Evolutionary conservation across 148 eudicot genomes (phyloP), one percentile per base, ranked within the genome.

Genomic region (Nepenthes mirabilis): DNA sequence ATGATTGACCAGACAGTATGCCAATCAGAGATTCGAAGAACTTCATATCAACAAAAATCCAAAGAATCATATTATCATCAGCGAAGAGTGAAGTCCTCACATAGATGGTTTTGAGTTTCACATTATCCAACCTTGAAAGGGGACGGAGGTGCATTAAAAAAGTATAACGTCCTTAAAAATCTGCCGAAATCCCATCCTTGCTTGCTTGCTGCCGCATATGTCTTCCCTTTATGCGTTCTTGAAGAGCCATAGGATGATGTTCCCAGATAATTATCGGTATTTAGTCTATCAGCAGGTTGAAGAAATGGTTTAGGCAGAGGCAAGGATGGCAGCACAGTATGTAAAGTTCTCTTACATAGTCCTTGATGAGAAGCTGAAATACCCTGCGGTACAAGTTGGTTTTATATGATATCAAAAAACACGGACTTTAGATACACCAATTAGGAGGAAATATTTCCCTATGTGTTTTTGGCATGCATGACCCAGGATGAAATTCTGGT

Each of bases 131-230:
- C 99, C 95, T 93, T 89, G 35, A 77, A 59, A 57, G 99, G 99
- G 61, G 93, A 83, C 11, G 99, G 99, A 74, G 80, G 79, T 48
- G 89, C 95, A 56, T 89, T 86, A 82, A 89, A 93, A 65, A 93
- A 93, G 79, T 68, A 93, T 69, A 93, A 72, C 53, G 99, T 93
- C 75, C 64, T 84, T 36, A 86, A 48, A 74, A 93, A 93, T 79
- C 99, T 82, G 43, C 95, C 97, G 32, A 93, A 61, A 62, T 93
- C 99, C 99, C 99, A 93, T 54, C 96, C 81, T 79, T 86, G 91
- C 61, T 69, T 84, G 57, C 76, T 86, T 75, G 75, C 73, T 74
- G 85, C 80, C 10, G 89, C 77, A 54, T 57, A 68, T 72, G 86
- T 72, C 47, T 23, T 52, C 56, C 80, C 67, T 73, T 70, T 83